phyloP scores from a whole-genome alignment of 495 filamentous ascomycete genomes.

The Neurospora tetraspora region DNA sequence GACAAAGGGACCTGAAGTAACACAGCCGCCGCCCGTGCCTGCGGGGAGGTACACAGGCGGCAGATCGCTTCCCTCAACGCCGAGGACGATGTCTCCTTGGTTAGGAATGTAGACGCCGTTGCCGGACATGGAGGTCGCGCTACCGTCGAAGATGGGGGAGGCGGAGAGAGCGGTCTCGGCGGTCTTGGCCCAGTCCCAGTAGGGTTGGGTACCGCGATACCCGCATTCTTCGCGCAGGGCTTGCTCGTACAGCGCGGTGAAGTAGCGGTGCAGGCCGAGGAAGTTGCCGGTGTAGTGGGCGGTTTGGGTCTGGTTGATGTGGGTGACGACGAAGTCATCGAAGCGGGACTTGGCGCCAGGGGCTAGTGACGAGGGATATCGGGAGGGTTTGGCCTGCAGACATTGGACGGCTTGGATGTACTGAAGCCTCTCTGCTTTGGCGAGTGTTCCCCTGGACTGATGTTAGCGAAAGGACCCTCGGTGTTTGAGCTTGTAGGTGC shows the following conservation, averaged over 20 bases:
- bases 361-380: constrained; percentile 26
- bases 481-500: background rate
- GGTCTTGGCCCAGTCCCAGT: constrained; percentile 58
- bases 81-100: constrained; percentile 15
- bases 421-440: constrained; percentile 34
- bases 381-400: constrained; percentile 42
- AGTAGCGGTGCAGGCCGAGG: constrained; percentile 64
- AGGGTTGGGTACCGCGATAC: constrained; percentile 50
- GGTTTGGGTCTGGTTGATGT: constrained; percentile 51
- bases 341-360: constrained; percentile 37
- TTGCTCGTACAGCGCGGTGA: constrained; percentile 52
- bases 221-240: constrained; percentile 62
- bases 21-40: constrained; percentile 54
- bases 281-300: constrained; percentile 62
- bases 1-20: constrained; percentile 49
- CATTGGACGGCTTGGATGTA: constrained; percentile 60
- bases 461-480: background rate
- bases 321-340: constrained; percentile 62
- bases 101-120: constrained; percentile 43
- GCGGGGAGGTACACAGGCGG: constrained; percentile 23
- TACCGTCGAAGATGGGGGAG: constrained; percentile 54
- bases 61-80: constrained; percentile 15
- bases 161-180: constrained; percentile 31
- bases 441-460: constrained; percentile 35
- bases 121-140: constrained; percentile 45